phyloP scores from a whole-genome alignment of 768 basidiomycete species.

The Amanita molliuscula region DNA sequence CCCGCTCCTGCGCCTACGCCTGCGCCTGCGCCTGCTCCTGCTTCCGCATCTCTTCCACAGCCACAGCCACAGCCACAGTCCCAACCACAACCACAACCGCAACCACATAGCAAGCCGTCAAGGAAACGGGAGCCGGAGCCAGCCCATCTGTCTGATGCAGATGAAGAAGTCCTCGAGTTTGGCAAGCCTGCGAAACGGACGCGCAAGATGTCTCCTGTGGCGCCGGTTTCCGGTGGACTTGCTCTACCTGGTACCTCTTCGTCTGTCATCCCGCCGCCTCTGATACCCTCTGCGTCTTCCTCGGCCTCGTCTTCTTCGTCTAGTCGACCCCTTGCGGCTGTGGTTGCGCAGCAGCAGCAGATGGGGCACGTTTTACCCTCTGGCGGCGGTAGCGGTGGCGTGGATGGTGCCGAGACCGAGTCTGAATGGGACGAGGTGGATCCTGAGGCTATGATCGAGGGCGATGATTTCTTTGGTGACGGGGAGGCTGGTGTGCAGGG shows the following conservation, averaged over 20 bases:
- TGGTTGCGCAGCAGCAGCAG: background rate
- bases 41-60: background rate
- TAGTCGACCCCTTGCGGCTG: background rate
- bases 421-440: constrained; percentile 8
- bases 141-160: constrained; percentile 18
- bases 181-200: constrained; percentile 26
- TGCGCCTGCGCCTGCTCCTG: background rate
- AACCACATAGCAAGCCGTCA: constrained; percentile 3
- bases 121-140: constrained; percentile 17
- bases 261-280: constrained; percentile 1
- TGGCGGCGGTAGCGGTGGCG: background rate
- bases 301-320: background rate
- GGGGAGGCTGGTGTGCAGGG: background rate
- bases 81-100: constrained; percentile 1
- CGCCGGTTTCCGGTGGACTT: constrained; percentile 1
- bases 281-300: constrained; percentile 1
- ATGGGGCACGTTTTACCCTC: background rate
- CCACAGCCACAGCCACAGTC: constrained; percentile 1
- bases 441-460: background rate
- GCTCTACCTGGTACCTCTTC: constrained; percentile 8
- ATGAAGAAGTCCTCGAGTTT: constrained; percentile 40
- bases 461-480: constrained; percentile 2
- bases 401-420: background rate
- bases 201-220: background rate
- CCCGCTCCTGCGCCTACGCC: constrained; percentile 4